Evolutionary conservation across 2,329 filamentous ascomycete species (phyloP), one percentile per base, ranked within the genome.

Genomic region (Huntiella bhutanensis): DNA sequence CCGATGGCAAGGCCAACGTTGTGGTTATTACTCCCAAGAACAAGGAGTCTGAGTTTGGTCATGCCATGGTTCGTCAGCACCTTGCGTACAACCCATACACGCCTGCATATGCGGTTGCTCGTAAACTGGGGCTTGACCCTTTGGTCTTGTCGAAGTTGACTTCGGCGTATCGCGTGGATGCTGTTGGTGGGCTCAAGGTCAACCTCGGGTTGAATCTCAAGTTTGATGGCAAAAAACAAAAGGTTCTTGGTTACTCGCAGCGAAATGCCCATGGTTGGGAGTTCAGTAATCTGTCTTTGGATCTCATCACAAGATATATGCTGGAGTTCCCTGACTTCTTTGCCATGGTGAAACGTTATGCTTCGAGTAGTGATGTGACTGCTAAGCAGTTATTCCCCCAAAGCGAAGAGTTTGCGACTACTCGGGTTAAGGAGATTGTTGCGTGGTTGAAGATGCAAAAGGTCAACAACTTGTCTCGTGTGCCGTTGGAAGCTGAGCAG

Each of bases 171-270:
- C 82, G 80, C 46, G 82, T 98, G 48, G 75, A 76, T 48, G 73
- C 64, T 13, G 76, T 88, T 3, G 84, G 84, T 48, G 85, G 82
- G 17, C 68, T 86, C 49, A 82, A 83, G 55, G 71, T 94, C 51
- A 98, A 98, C 55, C 67, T 98, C 17, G 91, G 91, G 0, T 69
- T 98, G 51, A 98, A 98, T 57, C 70, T 98, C 53, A 98, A 98
- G 60, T 98, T 98, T 50, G 91, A 98, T 59, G 84, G 77, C 2
- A 88, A 84, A 64, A 94, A 95, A 62, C 72, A 87, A 54, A 98
- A 98, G 64, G 91, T 98, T 5, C 65, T 98, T 32, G 91, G 91
- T 1, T 98, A 95, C 61, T 94, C 88, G 17, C 81, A 86, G 55
- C 91, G 91, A 57, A 79, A 78, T 3, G 69, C 76, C 10, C 81